Conservation (phyloP, 2,329 filamentous ascomycete species). For the Gaeumannomyces tritici region DNA sequence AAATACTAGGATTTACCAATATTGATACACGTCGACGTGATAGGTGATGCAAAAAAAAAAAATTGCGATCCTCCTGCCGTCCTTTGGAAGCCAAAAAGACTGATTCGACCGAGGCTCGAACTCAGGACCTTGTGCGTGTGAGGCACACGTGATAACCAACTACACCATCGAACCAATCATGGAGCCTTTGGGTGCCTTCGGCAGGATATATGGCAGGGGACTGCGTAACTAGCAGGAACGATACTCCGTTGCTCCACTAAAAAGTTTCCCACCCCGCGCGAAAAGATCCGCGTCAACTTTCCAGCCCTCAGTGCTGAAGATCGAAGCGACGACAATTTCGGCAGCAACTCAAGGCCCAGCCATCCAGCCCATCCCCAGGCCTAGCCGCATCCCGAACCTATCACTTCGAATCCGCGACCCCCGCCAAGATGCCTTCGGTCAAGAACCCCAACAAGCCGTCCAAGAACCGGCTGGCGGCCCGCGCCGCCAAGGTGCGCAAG, state of each 20-base stretch:
- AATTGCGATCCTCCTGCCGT: too few species aligned
- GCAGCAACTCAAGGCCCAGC: not conserved
- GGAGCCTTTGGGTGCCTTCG: not conserved
- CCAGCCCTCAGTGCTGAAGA: not conserved
- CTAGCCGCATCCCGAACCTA: not conserved
- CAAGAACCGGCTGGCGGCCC: conserved; percentile 40
- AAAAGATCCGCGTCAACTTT: not conserved
- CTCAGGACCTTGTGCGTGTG: not conserved
- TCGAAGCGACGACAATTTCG: not conserved
- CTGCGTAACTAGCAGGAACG: not conserved
- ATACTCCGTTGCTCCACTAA: not conserved
- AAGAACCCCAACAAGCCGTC: conserved; percentile 49
- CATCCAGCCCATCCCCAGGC: too few species aligned
- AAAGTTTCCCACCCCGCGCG: not conserved
- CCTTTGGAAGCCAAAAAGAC: not conserved
- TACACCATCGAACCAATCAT: not conserved
- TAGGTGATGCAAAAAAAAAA: too few species aligned
- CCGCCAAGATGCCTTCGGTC: conserved; percentile 38
- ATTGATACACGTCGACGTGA: too few species aligned
- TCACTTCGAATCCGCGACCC: not conserved
- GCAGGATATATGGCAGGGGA: not conserved
- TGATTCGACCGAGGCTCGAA: not conserved
- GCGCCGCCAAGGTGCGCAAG: conserved; percentile 33
- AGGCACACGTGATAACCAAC: not conserved
- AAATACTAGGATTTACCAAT: too few species aligned